Base-by-base conservation (phyloP, 148 eudicot species). In the Oxyria digyna region DNA sequence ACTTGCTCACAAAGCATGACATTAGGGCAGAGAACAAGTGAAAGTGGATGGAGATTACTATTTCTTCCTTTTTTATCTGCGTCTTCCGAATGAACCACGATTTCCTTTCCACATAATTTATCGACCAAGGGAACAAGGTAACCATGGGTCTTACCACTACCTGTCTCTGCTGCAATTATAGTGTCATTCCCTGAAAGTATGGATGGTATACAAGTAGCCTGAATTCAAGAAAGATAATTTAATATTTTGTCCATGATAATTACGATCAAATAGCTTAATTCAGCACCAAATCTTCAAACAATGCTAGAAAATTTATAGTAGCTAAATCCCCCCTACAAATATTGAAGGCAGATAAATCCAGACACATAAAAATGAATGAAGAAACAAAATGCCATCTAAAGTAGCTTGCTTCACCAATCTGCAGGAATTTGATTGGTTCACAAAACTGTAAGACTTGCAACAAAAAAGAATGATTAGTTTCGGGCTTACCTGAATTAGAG, bases 1-100 rank as follows among this genome's bases (percentile, higher is more conserved):
- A 93, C 98, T 87, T 93, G 98, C 81, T 92, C 98, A 67, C 98
- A 87, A 23, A 90, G 78, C 92, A 93, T 87, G 78, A 90, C 96
- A 76, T 90, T 93, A 38, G 98, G 98, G 78, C 98, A 93, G 62
- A 93, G 79, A 69, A 93, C 82, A 71, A 93, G 88, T 71, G 95
- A 87, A 21, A 82, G 66, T 26, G 68, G 69, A 38, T 70, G 74
- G 43, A 70, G 67, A 45, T 76, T 64, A 33, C 68, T 77, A 67
- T 52, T 48, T 31, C 70, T 67, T 43, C 64, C 42, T 68, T 68
- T 80, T 20, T 57, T 71, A 45, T 67, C 24, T 29, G 66, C 68
- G 55, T 67, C 73, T 54, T 62, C 75, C 3, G 76, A 67, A 62
- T 66, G 65, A 67, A 65, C 79, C 46, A 52, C 32, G 20, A 55